Evolutionary conservation across 2,329 filamentous ascomycete genomes (phyloP).

Genomic region (Fusarium burgessii): DNA sequence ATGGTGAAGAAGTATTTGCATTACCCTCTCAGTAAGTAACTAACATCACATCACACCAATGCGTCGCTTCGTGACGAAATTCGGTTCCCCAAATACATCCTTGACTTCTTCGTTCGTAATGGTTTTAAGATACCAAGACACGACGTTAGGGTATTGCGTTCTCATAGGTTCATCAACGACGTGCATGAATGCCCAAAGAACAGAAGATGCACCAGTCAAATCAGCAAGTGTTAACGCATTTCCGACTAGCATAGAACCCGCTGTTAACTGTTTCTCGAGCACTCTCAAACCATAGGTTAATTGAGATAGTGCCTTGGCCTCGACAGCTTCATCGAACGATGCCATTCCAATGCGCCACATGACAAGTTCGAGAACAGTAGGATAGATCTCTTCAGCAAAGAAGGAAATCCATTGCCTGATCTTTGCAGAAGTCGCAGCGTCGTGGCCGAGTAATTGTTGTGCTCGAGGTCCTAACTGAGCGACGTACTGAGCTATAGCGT

Average conservation of each 20-base stretch:
- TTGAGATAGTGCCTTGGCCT: background rate
- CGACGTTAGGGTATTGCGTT: background rate
- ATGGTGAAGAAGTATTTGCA: too few species aligned
- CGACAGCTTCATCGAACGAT: background rate
- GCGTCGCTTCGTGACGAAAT: background rate
- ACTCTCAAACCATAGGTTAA: background rate
- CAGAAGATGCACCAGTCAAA: background rate
- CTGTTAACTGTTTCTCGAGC: background rate
- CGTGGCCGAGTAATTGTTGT: background rate
- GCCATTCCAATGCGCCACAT: constrained; percentile 2
- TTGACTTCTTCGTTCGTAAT: background rate
- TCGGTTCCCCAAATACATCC: background rate
- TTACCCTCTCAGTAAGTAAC: background rate
- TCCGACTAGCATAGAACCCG: background rate
- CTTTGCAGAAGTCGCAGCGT: background rate
- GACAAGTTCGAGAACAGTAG: background rate
- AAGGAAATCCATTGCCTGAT: constrained; percentile 15
- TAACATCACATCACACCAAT: background rate
- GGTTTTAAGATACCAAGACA: background rate
- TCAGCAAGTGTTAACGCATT: background rate
- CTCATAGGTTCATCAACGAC: constrained; percentile 9
- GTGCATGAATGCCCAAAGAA: constrained; percentile 4
- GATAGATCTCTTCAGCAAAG: constrained; percentile 2
- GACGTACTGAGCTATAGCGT: constrained; percentile 4
- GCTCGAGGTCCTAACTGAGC: background rate